Conservation (phyloP, 257 asterid species). For the Gentiana dahurica region DNA sequence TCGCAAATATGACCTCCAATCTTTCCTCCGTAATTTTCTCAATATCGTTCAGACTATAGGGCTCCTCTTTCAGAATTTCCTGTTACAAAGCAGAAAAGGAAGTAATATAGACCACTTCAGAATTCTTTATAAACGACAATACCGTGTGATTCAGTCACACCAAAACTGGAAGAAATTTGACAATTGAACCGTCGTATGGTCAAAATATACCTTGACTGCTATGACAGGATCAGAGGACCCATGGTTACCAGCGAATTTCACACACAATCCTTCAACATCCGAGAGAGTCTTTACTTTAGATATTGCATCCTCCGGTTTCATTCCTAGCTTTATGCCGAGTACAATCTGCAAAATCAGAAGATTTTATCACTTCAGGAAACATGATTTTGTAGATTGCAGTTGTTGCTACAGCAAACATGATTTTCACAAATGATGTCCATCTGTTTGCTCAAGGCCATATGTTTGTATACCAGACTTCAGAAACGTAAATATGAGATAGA, state of each 20-base stretch:
- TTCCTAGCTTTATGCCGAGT: conserved; percentile 73
- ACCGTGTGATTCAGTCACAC: too few species aligned
- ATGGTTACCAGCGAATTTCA: conserved; percentile 51
- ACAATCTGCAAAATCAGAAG: conserved; percentile 46
- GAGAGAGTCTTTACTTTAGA: conserved; percentile 69
- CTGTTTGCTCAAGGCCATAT: too few species aligned
- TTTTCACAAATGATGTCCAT: background rate
- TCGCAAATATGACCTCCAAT: conserved; percentile 48
- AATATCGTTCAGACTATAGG: conserved; percentile 58
- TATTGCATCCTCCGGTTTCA: conserved; percentile 67
- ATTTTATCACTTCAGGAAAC: background rate
- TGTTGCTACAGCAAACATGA: background rate
- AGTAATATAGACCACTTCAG: background rate
- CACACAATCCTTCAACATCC: conserved; percentile 79
- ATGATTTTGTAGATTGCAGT: background rate
- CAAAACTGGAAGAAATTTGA: too few species aligned
- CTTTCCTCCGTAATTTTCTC: conserved; percentile 53
- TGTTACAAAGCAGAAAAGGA: conserved; percentile 11
- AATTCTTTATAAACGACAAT: too few species aligned
- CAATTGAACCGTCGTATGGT: background rate
- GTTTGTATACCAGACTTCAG: too few species aligned
- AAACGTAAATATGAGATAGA: background rate
- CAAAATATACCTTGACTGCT: conserved; percentile 58
- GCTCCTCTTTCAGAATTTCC: conserved; percentile 75
- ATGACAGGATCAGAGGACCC: conserved; percentile 80